Conservation (phyloP, 2,329 filamentous ascomycete species). For the Verticillium tricorpus region DNA sequence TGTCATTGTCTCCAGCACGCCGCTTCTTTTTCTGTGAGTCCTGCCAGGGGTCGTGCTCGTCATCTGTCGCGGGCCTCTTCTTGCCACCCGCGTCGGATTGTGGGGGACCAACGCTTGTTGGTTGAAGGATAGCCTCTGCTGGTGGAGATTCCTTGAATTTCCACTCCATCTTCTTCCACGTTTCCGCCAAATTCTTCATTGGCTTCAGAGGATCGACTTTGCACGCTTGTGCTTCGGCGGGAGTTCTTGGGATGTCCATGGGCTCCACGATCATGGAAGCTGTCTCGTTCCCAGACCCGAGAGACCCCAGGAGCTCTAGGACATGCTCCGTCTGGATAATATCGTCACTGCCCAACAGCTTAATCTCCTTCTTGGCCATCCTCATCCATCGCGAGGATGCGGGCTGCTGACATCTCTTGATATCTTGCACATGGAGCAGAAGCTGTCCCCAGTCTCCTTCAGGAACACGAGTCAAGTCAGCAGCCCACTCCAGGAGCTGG, state of each 20-base stretch:
- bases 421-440: not conserved
- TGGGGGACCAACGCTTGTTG: not conserved
- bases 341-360: not conserved
- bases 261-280: not conserved
- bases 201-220: not conserved
- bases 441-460: not conserved
- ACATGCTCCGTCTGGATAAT: not conserved
- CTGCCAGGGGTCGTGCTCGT: not conserved
- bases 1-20: not conserved
- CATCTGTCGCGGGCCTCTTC: not conserved
- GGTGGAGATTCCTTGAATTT: no score
- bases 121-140: not conserved
- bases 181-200: not conserved
- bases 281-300: not conserved
- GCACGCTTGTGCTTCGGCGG: not conserved
- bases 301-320: not conserved
- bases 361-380: slow-evolving; percentile 7
- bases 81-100: not conserved
- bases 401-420: slow-evolving; percentile 1
- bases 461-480: not conserved
- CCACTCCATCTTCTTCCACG: not conserved
- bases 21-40: not conserved
- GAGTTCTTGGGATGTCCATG: not conserved
- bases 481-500: not conserved
- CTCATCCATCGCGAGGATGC: slow-evolving; percentile 1